Evolutionary conservation across 805 yeast species (phyloP).

Genomic region (Metschnikowia orientalis): DNA sequence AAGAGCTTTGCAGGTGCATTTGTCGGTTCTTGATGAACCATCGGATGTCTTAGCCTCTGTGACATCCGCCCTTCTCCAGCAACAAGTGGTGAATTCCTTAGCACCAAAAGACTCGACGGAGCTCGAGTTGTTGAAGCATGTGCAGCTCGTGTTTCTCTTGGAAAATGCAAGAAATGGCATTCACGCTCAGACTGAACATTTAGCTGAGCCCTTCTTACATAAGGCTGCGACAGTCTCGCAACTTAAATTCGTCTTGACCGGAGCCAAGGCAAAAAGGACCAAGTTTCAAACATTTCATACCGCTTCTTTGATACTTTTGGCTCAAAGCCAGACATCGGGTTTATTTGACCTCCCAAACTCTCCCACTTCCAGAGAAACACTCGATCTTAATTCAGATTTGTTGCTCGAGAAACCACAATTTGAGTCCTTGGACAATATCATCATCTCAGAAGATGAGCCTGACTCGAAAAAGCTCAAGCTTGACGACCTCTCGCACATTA

Average conservation of each 20-base stretch:
- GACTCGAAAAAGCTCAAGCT: conserved; percentile 37
- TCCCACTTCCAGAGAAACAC: conserved; percentile 46
- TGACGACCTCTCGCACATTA: conserved; percentile 27
- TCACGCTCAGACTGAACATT: conserved; percentile 60
- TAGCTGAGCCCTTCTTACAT: conserved; percentile 50
- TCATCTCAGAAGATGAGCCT: conserved; percentile 24
- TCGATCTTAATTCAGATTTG: conserved; percentile 68
- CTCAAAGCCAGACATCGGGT: conserved; percentile 42
- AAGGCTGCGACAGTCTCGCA: conserved; percentile 57
- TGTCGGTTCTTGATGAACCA: conserved; percentile 60
- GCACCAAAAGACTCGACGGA: conserved; percentile 29
- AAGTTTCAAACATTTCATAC: conserved; percentile 71
- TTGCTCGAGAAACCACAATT: conserved; percentile 71
- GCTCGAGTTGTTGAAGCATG: conserved; percentile 26
- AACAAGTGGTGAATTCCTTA: conserved; percentile 25
- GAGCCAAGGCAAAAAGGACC: conserved; percentile 84
- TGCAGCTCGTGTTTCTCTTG: conserved; percentile 50
- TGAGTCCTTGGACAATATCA: conserved; percentile 50
- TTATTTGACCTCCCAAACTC: conserved; percentile 20
- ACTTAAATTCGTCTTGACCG: conserved; percentile 67
- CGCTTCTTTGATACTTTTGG: conserved; percentile 72
- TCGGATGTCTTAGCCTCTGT: conserved; percentile 46
- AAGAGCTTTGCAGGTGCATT: conserved; percentile 60
- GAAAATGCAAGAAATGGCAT: conserved; percentile 66
- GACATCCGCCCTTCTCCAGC: conserved; percentile 37